Conservation (phyloP, 345 rosid species). For the Pelargonium nanum region DNA sequence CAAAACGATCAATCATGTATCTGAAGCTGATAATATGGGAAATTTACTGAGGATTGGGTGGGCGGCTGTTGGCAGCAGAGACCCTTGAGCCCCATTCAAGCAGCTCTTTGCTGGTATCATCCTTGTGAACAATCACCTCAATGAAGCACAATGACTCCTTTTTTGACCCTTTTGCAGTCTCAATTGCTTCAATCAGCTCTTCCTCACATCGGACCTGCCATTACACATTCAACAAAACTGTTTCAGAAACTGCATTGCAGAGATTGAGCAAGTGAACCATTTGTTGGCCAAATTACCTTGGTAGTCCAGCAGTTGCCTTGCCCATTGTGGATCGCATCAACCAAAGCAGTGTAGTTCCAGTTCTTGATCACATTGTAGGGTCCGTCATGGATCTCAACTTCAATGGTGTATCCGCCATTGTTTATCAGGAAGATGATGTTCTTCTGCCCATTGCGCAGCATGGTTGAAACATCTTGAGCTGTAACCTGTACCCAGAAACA, state of each 20-base stretch:
- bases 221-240: not conserved
- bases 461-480: constrained; percentile 68
- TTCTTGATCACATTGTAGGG: constrained; percentile 83
- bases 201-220: constrained; percentile 53
- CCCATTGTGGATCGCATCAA: constrained; percentile 65
- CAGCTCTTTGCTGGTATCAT: constrained; percentile 79
- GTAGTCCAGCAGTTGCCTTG: constrained; percentile 82
- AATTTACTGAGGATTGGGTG: constrained; percentile 53
- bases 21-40: too few relatives aligned
- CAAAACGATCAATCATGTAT: too few relatives aligned
- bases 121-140: constrained; percentile 65
- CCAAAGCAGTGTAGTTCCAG: constrained; percentile 71
- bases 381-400: constrained; percentile 79
- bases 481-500: constrained; percentile 37
- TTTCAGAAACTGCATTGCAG: not conserved
- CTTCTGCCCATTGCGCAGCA: constrained; percentile 55
- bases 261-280: not conserved
- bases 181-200: constrained; percentile 50
- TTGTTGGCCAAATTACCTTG: constrained; percentile 43
- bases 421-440: constrained; percentile 64
- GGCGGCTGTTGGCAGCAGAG: constrained; percentile 70
- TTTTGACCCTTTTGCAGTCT: constrained; percentile 39
- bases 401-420: constrained; percentile 79
- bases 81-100: constrained; percentile 76
- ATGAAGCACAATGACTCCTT: constrained; percentile 70